Percentiles rank a stretch among this genome's conserved stretches.
Conservation (phyloP, 148 eudicot genomes). For the Bassia scoparia region DNA sequence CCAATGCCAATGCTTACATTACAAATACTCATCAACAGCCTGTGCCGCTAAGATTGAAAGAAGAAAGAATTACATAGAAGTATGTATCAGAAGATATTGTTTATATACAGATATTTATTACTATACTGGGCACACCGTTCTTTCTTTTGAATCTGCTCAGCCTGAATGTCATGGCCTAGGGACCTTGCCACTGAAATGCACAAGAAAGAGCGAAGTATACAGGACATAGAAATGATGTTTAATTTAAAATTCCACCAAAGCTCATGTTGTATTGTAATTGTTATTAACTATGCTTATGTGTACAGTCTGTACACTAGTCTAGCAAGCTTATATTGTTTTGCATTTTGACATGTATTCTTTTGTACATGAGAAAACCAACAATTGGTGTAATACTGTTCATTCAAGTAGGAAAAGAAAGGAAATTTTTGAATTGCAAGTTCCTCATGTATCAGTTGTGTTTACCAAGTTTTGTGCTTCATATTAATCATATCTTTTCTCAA, state of each 20-base stretch:
- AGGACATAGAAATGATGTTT: neutral
- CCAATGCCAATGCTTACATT: conserved; percentile 30
- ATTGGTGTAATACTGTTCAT: conserved; percentile 21
- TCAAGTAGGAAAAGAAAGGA: conserved; percentile 1
- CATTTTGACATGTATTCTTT: conserved; percentile 26
- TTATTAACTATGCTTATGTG: conserved; percentile 24
- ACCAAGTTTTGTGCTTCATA: neutral
- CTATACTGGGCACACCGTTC: conserved; percentile 11
- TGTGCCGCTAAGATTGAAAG: conserved; percentile 54
- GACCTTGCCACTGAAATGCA: conserved; percentile 16
- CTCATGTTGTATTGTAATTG: conserved; percentile 16
- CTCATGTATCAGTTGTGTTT: neutral
- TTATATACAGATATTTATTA: neutral
- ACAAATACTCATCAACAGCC: conserved; percentile 45
- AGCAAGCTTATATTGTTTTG: conserved; percentile 8
- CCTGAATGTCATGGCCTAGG: conserved; percentile 11
- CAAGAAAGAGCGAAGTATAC: conserved; percentile 19
- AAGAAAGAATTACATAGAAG: conserved; percentile 53
- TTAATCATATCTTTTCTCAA: too few relatives aligned
- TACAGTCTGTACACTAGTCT: conserved; percentile 30
- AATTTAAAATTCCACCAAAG: neutral
- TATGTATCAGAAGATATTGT: neutral
- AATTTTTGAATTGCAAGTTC: neutral
- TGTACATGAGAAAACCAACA: conserved; percentile 26
- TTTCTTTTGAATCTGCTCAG: conserved; percentile 8